These are phyloP conservation scores for Aspergillus sparsus DNA, from an alignment of 495 filamentous ascomycete species.

Conservation along the genomic window DNA sequence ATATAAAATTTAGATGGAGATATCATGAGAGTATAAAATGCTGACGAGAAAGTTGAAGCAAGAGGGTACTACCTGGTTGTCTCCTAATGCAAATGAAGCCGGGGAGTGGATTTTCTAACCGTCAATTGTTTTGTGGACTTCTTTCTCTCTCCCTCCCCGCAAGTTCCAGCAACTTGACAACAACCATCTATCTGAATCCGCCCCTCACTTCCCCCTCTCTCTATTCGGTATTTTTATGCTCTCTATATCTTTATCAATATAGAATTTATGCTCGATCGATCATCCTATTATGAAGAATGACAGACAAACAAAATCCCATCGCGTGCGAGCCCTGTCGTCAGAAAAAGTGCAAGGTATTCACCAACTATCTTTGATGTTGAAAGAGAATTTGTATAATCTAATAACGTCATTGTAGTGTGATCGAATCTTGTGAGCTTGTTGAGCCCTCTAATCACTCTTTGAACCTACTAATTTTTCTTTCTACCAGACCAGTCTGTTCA, in stretches of 20 bases:
- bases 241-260: not conserved
- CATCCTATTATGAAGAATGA: not conserved
- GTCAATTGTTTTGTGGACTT: not conserved
- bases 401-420: slow-evolving; percentile 20
- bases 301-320: slow-evolving; percentile 27
- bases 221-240: not conserved
- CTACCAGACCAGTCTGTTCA: slow-evolving; percentile 25
- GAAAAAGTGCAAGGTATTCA: slow-evolving; percentile 31
- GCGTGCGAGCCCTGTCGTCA: slow-evolving; percentile 33
- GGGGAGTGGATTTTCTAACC: slow-evolving; percentile 19
- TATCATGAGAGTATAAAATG: not conserved
- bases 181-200: not conserved
- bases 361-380: not conserved
- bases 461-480: not conserved
- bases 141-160: slow-evolving; percentile 16
- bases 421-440: slow-evolving; percentile 20
- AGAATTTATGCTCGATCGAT: not conserved
- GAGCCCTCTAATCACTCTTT: not conserved
- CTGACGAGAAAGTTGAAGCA: not conserved
- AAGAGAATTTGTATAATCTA: not conserved
- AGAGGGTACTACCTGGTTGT: too few species aligned
- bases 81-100: not conserved
- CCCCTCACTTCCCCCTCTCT: not conserved
- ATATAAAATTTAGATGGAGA: too few species aligned
- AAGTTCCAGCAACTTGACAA: slow-evolving; percentile 2